These are phyloP conservation scores for Fusarium oligoseptatum DNA, from an alignment of 2,329 filamentous ascomycete species.

Conservation along the genomic window DNA sequence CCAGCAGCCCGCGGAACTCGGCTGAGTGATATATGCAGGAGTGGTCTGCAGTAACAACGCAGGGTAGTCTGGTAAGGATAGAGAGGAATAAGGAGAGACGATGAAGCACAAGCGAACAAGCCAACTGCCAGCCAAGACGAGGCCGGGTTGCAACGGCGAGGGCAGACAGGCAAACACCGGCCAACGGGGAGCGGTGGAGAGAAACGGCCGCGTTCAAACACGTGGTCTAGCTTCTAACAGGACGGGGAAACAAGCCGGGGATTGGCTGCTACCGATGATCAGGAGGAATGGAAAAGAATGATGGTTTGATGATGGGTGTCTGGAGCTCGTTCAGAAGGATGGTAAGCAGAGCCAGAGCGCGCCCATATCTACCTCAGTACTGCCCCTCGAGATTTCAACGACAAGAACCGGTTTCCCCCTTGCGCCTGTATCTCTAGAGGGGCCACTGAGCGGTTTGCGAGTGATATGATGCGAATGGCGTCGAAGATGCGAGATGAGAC, in stretches of 20 bases:
- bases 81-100: slow-evolving; percentile 14
- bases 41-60: slow-evolving; percentile 2
- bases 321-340: slow-evolving; percentile 5
- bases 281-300: slow-evolving; percentile 22
- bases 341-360: slow-evolving; percentile 20
- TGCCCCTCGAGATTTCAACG: background rate
- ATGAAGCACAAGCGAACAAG: slow-evolving; percentile 23
- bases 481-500: slow-evolving; percentile 29
- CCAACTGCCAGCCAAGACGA: slow-evolving; percentile 31
- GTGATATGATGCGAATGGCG: slow-evolving; percentile 23
- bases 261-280: slow-evolving; percentile 36
- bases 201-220: slow-evolving; percentile 32
- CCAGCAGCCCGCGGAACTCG: slow-evolving; percentile 22
- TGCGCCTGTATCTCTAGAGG: background rate
- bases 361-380: slow-evolving; percentile 26
- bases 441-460: slow-evolving; percentile 6
- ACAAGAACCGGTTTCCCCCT: background rate
- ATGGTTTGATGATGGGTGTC: slow-evolving; percentile 29
- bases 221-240: slow-evolving; percentile 35
- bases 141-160: slow-evolving; percentile 31
- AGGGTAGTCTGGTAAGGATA: slow-evolving; percentile 13
- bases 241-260: slow-evolving; percentile 8
- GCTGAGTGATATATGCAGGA: slow-evolving; percentile 18
- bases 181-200: slow-evolving; percentile 25
- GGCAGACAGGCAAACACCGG: background rate